Percentiles rank a stretch among this genome's conserved stretches.
phyloP scores from a whole-genome alignment of 805 yeast species.

The Starmerella potacharoeniae region DNA sequence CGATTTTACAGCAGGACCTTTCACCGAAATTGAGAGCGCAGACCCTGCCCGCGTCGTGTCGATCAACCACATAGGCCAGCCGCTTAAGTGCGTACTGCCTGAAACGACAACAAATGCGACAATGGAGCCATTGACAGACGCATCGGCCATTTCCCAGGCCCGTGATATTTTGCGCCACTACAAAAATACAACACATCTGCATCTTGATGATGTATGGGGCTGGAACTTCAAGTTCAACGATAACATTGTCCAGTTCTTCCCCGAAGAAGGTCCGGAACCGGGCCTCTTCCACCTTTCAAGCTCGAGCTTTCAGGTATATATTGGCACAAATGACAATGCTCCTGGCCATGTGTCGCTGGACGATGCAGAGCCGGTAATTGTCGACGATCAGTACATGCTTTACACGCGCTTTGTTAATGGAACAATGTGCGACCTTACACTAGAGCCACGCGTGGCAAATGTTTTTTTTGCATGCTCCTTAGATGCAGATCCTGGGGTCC shows the following conservation, averaged over 20 bases:
- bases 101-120: not conserved
- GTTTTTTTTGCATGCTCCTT: slow-evolving; percentile 48
- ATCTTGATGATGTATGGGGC: slow-evolving; percentile 16
- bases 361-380: slow-evolving; percentile 10
- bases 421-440: slow-evolving; percentile 48
- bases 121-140: not conserved
- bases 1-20: not conserved
- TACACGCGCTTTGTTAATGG: slow-evolving; percentile 34
- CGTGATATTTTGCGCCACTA: not conserved
- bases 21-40: not conserved
- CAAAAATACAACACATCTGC: not conserved
- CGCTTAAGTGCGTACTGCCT: slow-evolving; percentile 4
- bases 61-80: not conserved
- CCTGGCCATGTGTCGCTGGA: not conserved
- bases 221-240: slow-evolving; percentile 11
- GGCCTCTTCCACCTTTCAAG: not conserved
- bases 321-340: not conserved
- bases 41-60: not conserved
- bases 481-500: not conserved
- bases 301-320: not conserved
- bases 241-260: slow-evolving; percentile 11
- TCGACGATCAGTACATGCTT: slow-evolving; percentile 14
- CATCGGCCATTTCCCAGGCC: not conserved
- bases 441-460: slow-evolving; percentile 41
- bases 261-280: not conserved